phyloP scores from a whole-genome alignment of 352 stramenopile species.

The Sclerospora graminicola region DNA sequence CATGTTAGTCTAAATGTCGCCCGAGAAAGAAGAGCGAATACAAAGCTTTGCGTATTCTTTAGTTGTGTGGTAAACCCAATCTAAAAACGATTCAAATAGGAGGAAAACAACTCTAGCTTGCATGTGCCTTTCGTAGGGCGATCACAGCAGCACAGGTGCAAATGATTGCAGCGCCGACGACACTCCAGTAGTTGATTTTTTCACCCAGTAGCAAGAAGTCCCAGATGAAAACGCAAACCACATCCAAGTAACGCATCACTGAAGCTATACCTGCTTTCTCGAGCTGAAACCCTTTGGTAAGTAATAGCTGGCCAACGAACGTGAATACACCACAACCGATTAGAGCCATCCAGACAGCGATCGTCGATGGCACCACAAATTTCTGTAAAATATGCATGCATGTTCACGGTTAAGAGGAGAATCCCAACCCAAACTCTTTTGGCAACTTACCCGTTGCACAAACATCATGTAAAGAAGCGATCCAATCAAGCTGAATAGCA shows the following conservation, averaged over 20 bases:
- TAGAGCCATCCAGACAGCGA: slow-evolving; percentile 30
- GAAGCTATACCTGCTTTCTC: slow-evolving; percentile 73
- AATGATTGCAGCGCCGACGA: slow-evolving; percentile 63
- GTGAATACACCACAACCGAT: slow-evolving; percentile 52
- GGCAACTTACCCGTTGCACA: slow-evolving; percentile 28
- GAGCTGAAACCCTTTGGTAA: slow-evolving; percentile 76
- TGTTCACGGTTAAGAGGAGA: not conserved
- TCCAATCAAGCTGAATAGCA: slow-evolving; percentile 44
- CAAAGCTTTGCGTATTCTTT: too few species aligned
- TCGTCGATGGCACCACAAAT: slow-evolving; percentile 37
- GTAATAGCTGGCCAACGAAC: slow-evolving; percentile 51
- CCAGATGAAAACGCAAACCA: slow-evolving; percentile 79
- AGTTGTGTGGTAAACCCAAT: too few species aligned
- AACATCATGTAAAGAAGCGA: slow-evolving; percentile 44
- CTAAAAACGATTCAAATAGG: too few species aligned
- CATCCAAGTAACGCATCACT: slow-evolving; percentile 76
- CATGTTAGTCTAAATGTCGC: too few species aligned
- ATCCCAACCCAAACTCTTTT: not conserved
- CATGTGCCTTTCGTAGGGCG: slow-evolving; percentile 41
- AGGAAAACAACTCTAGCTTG: slow-evolving; percentile 6
- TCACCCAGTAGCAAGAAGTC: slow-evolving; percentile 51
- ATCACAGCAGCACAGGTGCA: slow-evolving; percentile 50
- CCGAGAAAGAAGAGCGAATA: too few species aligned
- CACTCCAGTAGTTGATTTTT: slow-evolving; percentile 60
- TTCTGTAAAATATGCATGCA: slow-evolving; percentile 8